Evolutionary conservation across 768 basidiomycete genomes (phyloP), one percentile per base, ranked within the genome.

Genomic region (Suillus occidentalis): DNA sequence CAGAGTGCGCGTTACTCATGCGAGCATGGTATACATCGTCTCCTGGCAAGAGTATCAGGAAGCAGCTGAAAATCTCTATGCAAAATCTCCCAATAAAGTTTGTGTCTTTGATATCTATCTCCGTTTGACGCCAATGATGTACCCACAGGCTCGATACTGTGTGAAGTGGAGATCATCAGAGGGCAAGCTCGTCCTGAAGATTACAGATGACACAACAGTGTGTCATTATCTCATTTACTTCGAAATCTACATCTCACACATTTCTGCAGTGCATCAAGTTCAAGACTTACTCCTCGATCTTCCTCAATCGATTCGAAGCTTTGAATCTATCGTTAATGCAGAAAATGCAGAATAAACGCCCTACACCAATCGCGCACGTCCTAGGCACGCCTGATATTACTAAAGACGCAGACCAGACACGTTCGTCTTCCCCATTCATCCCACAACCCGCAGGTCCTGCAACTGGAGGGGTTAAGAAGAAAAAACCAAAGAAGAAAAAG

Each of bases 241-340:
- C 6, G 14, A 37, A 34, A 6, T 57, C 28, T 20, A 31, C 7
- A 39, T 60, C 6, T 37, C 6, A 60, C 34, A 25, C 20, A 36
- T 52, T 22, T 12, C 53, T 34, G 5, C 74, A 99, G 97, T 97
- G 95, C 76, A 83, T 98, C 70, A 97, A 96, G 77, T 98, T 97
- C 83, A 95, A 96, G 77, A 97, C 96, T 2, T 89, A 90, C 70
- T 97, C 95, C 3, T 94, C 92, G 60, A 89, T 97, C 73, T 94
- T 94, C 79, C 89, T 99, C 68, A 97, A 98, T 83, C 91, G 96
- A 69, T 98, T 99, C 79, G 95, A 98, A 77, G 84, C 89, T 8
- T 84, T 99, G 66, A 97, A 97, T 73, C 84, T 91, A 50, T 87
- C 90, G 8, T 81, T 97, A 61, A 91, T 94, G 82, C 85, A 89